Evolutionary conservation across 441 rosid genomes (phyloP).

Genomic region (Syzygium syzygioides): DNA sequence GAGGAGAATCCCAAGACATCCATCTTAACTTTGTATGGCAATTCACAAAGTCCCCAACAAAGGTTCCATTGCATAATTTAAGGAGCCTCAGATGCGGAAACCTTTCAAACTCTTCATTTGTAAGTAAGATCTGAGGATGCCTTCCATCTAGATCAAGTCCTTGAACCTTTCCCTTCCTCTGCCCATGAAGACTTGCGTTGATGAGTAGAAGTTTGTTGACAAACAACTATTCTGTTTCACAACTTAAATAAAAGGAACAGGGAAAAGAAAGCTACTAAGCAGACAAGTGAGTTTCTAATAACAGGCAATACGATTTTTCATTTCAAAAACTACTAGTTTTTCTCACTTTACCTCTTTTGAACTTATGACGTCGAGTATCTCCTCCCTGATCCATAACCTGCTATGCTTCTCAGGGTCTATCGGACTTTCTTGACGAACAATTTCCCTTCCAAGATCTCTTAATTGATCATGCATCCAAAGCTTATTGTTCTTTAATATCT

Average conservation of each 20-base stretch:
- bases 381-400: constrained; percentile 3
- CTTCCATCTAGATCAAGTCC: not conserved
- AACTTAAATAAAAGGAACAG: not conserved
- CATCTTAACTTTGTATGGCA: not conserved
- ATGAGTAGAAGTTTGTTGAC: not conserved
- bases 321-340: not conserved
- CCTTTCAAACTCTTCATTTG: not conserved
- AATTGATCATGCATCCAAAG: constrained; percentile 14
- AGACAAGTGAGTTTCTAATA: not conserved
- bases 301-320: not conserved
- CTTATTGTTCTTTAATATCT: not conserved
- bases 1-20: not conserved
- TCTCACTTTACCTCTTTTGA: not conserved
- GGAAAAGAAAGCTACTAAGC: not conserved
- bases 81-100: not conserved
- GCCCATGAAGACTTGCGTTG: not conserved
- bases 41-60: not conserved
- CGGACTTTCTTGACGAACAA: not conserved
- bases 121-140: not conserved
- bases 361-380: not conserved
- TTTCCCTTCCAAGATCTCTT: constrained; percentile 8
- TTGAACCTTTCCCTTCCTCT: not conserved
- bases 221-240: not conserved
- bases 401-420: not conserved
- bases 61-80: not conserved